Evolutionary conservation across 306 rosid species (phyloP), one percentile per base, ranked within the genome.

Genomic region (Pueraria montana): DNA sequence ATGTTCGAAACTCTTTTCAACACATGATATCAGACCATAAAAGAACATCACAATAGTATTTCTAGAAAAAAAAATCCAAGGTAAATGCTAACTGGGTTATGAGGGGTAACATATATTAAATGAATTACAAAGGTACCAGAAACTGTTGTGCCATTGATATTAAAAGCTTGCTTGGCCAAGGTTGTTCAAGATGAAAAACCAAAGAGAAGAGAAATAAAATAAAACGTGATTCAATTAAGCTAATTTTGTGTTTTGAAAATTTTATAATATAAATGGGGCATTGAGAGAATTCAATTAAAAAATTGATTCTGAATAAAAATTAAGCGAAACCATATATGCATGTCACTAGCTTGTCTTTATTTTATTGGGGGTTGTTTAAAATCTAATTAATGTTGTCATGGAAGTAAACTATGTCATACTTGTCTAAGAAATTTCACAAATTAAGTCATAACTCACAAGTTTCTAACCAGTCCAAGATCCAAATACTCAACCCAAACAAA

Each of bases 401-500:
- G 62, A 75, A 58, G 49, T 6, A 46, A 20, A 68, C 9, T 4
- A 36, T 12, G 34, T 43, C 9, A 38, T 32, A 30, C 13, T 42
- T 14, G 27, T 27, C 34, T 30, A 48, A 70, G 8, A 9, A 24
- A 69, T n/a, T 55, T 52, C 71, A 67, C 62, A 82, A 75, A 53
- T 66, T 27, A 45, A 16, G 59, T 4, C 76, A 68, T 16, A 52
- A 46, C 34, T 18, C 4, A 11, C 26, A 14, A 66, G 1, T 50
- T 13, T 49, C 67, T 36, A 53, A 65, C 49, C 9, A 53, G 23
- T 65, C 52, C 77, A 65, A 24, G 13, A 53, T 38, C 52, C 24
- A 70, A 69, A 27, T 76, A 59, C 21, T 4, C 24, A 48, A 38
- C 79, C 79, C 58, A 59, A 48, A 58, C 20, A 11, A 50, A 59